phyloP scores from a whole-genome alignment of 495 filamentous ascomycete genomes.

The Penicillium egyptiacum region DNA sequence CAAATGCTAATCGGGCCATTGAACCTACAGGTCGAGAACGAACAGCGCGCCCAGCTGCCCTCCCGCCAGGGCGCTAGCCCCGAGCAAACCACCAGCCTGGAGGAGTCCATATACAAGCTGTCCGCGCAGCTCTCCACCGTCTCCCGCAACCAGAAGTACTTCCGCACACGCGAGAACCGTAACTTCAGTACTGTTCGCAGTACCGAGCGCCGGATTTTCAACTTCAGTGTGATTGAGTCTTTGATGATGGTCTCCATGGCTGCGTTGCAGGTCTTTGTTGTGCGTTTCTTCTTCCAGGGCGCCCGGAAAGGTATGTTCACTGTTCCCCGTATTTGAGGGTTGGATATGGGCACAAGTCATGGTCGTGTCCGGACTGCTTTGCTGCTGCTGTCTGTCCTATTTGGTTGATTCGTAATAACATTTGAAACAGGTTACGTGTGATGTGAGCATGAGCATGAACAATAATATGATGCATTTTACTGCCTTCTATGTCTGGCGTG shows the following conservation, averaged over 20 bases:
- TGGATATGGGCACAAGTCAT: not conserved
- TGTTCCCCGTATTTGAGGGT: not conserved
- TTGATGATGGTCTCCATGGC: conserved; percentile 95
- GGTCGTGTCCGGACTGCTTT: not conserved
- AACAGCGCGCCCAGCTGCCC: conserved; percentile 76
- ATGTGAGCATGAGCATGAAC: conserved; percentile 44
- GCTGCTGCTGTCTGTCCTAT: not conserved
- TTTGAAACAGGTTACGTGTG: conserved; percentile 39
- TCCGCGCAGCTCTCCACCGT: conserved; percentile 95
- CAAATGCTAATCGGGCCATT: conserved; percentile 10
- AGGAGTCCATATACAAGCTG: conserved; percentile 95
- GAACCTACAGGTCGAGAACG: conserved; percentile 74
- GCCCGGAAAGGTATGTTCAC: conserved; percentile 63
- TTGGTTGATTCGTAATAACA: conserved; percentile 1
- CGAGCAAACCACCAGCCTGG: conserved; percentile 86
- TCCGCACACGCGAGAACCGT: conserved; percentile 96
- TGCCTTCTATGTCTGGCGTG: conserved; percentile 23
- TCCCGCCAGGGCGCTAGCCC: conserved; percentile 87
- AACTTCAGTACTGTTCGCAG: conserved; percentile 98
- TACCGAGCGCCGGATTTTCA: conserved; percentile 93
- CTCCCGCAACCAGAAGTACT: conserved; percentile 97
- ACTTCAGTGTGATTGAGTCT: conserved; percentile 92
- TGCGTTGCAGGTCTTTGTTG: conserved; percentile 94
- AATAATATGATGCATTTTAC: conserved; percentile 36
- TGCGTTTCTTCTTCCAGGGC: conserved; percentile 98